Evolutionary conservation across 306 rosid genomes (phyloP).

Genomic region (Rubus idaeus): DNA sequence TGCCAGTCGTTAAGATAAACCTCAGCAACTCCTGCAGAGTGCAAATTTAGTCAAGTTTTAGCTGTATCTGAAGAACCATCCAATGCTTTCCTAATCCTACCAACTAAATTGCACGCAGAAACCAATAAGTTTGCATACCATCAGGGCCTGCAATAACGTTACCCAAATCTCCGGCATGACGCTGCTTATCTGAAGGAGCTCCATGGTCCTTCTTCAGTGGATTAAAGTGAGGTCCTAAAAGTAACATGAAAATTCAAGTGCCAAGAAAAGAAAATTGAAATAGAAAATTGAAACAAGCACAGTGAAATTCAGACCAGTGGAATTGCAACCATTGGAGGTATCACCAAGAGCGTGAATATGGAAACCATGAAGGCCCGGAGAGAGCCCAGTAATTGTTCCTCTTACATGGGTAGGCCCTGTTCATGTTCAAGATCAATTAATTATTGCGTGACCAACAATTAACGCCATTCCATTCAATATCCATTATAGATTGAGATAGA

Average conservation of each 20-base stretch:
- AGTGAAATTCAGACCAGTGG: conserved; percentile 48
- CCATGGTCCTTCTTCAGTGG: conserved; percentile 68
- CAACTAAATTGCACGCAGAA: background rate
- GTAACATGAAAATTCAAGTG: background rate
- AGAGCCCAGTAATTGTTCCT: conserved; percentile 56
- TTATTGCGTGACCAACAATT: background rate
- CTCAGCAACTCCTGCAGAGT: conserved; percentile 63
- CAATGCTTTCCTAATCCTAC: no score
- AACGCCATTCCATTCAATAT: background rate
- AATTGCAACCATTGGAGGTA: conserved; percentile 92
- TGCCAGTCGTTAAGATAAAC: conserved; percentile 54
- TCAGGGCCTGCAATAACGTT: conserved; percentile 64
- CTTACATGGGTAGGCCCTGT: conserved; percentile 53
- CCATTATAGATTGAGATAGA: no score
- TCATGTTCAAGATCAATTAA: background rate
- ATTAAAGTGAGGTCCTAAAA: conserved; percentile 72
- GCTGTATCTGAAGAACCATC: background rate
- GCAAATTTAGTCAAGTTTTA: background rate
- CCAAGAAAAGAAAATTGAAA: background rate
- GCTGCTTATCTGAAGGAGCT: conserved; percentile 58
- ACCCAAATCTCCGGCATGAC: conserved; percentile 89
- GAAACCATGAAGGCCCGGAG: conserved; percentile 86
- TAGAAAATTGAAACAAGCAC: no score
- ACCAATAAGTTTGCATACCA: conserved; percentile 39
- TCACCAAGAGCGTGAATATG: conserved; percentile 93